Evolutionary conservation across 73 alveolate genomes (phyloP), one percentile per base, ranked within the genome.

Genomic region (Effrenium voratum): DNA sequence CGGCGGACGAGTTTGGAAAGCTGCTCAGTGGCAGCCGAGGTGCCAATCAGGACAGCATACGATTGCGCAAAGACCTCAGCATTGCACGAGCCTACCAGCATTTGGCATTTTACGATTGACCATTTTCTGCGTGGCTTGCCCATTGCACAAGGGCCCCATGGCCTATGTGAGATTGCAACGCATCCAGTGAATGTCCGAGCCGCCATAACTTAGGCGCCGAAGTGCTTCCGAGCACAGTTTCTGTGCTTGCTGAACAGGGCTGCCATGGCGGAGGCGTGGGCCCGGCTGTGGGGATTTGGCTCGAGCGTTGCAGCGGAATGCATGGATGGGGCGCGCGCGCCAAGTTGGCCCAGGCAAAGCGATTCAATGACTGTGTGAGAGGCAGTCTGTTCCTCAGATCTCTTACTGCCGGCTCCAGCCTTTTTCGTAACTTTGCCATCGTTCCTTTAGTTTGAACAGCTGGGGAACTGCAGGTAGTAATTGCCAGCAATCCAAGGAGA

Each of bases 181-280:
- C 30, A 1, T 36, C 26, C 38, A 28, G 80, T 24, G 16, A 30
- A 22, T 57, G 72, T 22, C 72, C 72, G 16, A 57, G 16, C 72
- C 16, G 45, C 46, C 83, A 32, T 72, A 30, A 2, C 72, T 57
- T 43, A 90, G 97, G 97, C 98, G 41, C 98, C 98, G 38, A 92
- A 92, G 52, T 75, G 98, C 72, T 92, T 72, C 81, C 76, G 98
- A 16, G 98, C 98, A 46, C 98, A 92, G 82, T 92, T 92, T 46
- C 44, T 92, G 77, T 92, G 98, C 81, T 66, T 76, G 79, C 91
- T 92, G 41, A 92, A 92, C 81, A 47, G 98, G 92, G 98, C 98
- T 0, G 98, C 91, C 41, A 52, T 92, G 92, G 91, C 91, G 5
- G 98, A 92, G 91, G 98, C 91, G 16, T 10, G 30, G 52, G n/a